These are phyloP conservation scores for Aspergillus egyptiacus DNA, from an alignment of 495 filamentous ascomycete species.

Conservation along the genomic window DNA sequence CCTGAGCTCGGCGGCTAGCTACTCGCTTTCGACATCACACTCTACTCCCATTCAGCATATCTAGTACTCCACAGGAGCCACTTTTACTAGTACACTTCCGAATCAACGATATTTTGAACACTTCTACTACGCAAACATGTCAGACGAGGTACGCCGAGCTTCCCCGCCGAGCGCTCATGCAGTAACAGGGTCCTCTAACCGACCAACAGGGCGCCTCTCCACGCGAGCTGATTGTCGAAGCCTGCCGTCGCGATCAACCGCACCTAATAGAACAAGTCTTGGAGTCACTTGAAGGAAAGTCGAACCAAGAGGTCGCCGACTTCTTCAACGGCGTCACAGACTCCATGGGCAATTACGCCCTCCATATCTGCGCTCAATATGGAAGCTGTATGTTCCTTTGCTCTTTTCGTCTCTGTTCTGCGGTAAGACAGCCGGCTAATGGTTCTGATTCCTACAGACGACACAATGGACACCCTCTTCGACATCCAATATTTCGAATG, in stretches of 20 bases:
- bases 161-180: constrained; percentile 4
- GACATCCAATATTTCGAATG: constrained; percentile 94
- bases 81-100: neutral
- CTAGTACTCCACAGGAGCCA: neutral
- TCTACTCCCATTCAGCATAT: neutral
- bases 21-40: neutral
- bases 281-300: constrained; percentile 29
- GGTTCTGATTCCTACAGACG: constrained; percentile 49
- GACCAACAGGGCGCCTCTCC: constrained; percentile 70
- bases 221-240: constrained; percentile 82
- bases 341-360: constrained; percentile 74
- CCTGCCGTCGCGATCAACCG: constrained; percentile 86
- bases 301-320: constrained; percentile 53
- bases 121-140: constrained; percentile 26
- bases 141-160: constrained; percentile 34
- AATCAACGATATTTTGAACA: neutral
- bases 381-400: constrained; percentile 67
- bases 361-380: constrained; percentile 80
- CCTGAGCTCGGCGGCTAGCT: neutral
- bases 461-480: constrained; percentile 84
- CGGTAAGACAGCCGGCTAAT: neutral
- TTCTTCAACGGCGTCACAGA: constrained; percentile 82
- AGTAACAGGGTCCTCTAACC: constrained; percentile 6
- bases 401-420: neutral
- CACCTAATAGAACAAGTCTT: constrained; percentile 66